A percentile compares a stretch with the other conserved stretches of the same genome.
Conservation (phyloP, 805 yeast genomes). For the Barnettozyma sp. region DNA sequence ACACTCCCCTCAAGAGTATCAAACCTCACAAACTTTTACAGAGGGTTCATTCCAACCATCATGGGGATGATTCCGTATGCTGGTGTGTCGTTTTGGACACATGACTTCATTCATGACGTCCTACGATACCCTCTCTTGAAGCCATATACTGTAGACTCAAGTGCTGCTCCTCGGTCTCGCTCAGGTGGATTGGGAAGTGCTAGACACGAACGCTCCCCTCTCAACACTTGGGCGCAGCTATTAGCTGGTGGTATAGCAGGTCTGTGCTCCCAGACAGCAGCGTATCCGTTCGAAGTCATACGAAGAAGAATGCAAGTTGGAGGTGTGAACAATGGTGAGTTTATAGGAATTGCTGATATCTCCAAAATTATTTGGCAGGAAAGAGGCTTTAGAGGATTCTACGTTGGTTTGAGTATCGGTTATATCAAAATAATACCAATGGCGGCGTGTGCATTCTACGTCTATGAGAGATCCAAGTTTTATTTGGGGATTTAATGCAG, state of each 20-base stretch:
- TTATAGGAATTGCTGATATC: conserved; percentile 45
- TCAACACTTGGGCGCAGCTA: conserved; percentile 87
- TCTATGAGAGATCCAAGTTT: conserved; percentile 80
- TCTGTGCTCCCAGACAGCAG: conserved; percentile 89
- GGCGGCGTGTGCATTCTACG: conserved; percentile 95
- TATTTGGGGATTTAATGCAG: conserved; percentile 50
- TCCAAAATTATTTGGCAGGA: conserved; percentile 58
- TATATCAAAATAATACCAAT: conserved; percentile 92
- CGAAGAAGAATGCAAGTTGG: conserved; percentile 96
- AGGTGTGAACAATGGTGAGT: conserved; percentile 58
- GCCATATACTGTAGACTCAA: conserved; percentile 40
- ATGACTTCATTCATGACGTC: conserved; percentile 83
- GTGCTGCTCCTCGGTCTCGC: conserved; percentile 16
- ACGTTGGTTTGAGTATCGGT: conserved; percentile 92
- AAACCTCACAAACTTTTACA: conserved; percentile 57
- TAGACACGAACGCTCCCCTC: conserved; percentile 45
- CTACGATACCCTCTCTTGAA: conserved; percentile 57
- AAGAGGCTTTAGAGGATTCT: conserved; percentile 80
- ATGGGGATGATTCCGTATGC: conserved; percentile 97
- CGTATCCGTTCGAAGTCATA: conserved; percentile 93
- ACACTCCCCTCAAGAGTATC: conserved; percentile 18
- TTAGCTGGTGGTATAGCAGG: conserved; percentile 96
- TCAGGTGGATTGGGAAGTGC: conserved; percentile 6
- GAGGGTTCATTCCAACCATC: conserved; percentile 92
- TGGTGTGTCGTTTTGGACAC: conserved; percentile 93